Conservation (phyloP, 345 rosid species). For the Eucalyptus sp. region DNA sequence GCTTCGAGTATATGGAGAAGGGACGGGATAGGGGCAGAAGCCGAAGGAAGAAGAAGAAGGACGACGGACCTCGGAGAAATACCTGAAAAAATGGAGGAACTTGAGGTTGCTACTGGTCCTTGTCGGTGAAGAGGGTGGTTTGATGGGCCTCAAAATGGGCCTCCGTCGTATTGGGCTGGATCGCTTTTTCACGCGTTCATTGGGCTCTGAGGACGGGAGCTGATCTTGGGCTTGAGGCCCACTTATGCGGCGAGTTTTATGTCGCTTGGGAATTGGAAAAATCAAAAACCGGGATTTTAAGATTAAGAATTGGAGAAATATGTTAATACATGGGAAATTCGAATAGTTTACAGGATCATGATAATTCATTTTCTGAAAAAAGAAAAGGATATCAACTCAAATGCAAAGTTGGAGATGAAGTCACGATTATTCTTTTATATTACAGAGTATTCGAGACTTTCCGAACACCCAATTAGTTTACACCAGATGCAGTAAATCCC, state of each 20-base stretch:
- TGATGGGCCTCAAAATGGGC: neutral
- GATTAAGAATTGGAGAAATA: neutral
- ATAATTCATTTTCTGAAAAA: fast-evolving
- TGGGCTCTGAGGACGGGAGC: neutral
- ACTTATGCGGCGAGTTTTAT: neutral
- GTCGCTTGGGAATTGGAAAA: neutral
- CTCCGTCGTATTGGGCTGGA: neutral
- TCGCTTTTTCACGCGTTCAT: neutral
- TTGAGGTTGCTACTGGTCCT: neutral
- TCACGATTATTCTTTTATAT: neutral
- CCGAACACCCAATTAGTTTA: neutral
- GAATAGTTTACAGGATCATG: neutral
- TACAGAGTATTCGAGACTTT: fast-evolving
- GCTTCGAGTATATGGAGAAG: neutral
- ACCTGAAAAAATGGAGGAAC: neutral
- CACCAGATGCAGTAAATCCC: fast-evolving
- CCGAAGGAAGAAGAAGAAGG: neutral
- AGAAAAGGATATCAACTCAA: neutral
- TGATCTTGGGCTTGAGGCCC: neutral
- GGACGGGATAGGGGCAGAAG: neutral
- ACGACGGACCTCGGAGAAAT: neutral
- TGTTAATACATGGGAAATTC: neutral
- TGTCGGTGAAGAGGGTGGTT: neutral
- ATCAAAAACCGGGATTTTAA: neutral
- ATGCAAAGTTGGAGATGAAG: neutral